phyloP scores from a whole-genome alignment of 345 rosid genomes.

The Geranium rotundifolium region DNA sequence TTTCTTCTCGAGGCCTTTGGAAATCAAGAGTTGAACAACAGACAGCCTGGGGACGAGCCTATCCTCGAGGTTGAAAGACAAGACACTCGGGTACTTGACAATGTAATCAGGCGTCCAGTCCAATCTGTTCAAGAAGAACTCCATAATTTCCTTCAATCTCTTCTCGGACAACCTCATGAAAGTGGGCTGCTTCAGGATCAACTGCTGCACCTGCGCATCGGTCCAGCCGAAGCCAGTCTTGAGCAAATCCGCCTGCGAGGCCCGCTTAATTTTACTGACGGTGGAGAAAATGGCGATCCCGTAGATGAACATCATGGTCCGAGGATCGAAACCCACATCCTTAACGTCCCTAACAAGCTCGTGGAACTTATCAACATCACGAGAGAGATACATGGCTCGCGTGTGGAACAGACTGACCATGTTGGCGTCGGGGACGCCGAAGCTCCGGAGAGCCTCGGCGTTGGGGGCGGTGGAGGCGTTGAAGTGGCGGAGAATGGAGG shows the following conservation, averaged over 20 bases:
- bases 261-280: constrained; percentile 7
- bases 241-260: constrained; percentile 2
- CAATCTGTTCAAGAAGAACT: constrained; percentile 5
- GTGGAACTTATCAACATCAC: constrained; percentile 2
- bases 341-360: constrained; percentile 1
- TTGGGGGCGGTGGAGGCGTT: constrained; percentile 4
- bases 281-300: constrained; percentile 4
- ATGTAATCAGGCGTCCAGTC: constrained; percentile 6
- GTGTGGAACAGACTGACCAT: constrained; percentile 5
- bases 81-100: constrained; percentile 6
- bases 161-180: constrained; percentile 7
- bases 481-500: constrained; percentile 9
- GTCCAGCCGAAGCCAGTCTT: constrained; percentile 11
- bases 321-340: constrained; percentile 14
- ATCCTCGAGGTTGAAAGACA: constrained; percentile 9
- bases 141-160: constrained; percentile 6
- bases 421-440: constrained; percentile 9
- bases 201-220: constrained; percentile 6
- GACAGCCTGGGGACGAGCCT: too few relatives aligned
- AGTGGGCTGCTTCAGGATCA: constrained; percentile 13
- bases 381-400: constrained; percentile 8
- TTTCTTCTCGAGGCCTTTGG: too few relatives aligned
- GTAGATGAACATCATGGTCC: constrained; percentile 8
- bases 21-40: too few relatives aligned
- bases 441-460: constrained; percentile 2